A percentile compares a stretch with the other conserved stretches of the same genome.
These are phyloP conservation scores for Xylariales sp. DNA, from an alignment of 2,329 filamentous ascomycete genomes.

Conservation along the genomic window DNA sequence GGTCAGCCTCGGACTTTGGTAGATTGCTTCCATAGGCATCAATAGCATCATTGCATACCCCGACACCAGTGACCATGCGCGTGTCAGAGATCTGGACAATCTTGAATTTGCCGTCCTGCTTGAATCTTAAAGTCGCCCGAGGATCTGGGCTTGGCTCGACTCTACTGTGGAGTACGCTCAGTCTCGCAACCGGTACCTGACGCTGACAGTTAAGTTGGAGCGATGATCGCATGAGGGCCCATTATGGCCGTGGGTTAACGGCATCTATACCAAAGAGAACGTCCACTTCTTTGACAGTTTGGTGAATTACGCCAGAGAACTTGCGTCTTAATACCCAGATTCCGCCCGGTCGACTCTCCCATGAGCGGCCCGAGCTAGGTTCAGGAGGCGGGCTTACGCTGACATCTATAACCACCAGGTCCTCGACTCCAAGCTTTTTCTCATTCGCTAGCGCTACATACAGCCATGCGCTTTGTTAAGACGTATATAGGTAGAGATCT, in stretches of 20 bases:
- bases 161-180: conserved; percentile 24
- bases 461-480: conserved; percentile 59
- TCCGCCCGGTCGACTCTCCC: conserved; percentile 61
- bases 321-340: conserved; percentile 61
- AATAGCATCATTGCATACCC: conserved; percentile 24
- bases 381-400: conserved; percentile 48
- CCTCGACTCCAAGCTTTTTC: conserved; percentile 58
- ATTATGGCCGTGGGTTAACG: conserved; percentile 25
- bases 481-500: conserved; percentile 63
- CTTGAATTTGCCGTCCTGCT: conserved; percentile 67
- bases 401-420: conserved; percentile 57
- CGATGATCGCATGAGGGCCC: conserved; percentile 26
- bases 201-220: conserved; percentile 27
- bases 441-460: conserved; percentile 58
- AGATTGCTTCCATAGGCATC: conserved; percentile 27
- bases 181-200: conserved; percentile 28
- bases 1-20: conserved; percentile 58
- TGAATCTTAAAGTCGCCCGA: conserved; percentile 41
- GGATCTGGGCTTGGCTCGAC: conserved; percentile 18
- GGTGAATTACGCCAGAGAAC: conserved; percentile 16
- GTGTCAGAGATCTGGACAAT: conserved; percentile 60
- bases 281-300: conserved; percentile 60
- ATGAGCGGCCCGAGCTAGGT: conserved; percentile 24
- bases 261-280: conserved; percentile 55
- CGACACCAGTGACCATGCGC: conserved; percentile 25